Percentiles rank a stretch among this genome's conserved stretches.
Conservation (phyloP, 805 yeast genomes). For the Myxozyma neglecta region DNA sequence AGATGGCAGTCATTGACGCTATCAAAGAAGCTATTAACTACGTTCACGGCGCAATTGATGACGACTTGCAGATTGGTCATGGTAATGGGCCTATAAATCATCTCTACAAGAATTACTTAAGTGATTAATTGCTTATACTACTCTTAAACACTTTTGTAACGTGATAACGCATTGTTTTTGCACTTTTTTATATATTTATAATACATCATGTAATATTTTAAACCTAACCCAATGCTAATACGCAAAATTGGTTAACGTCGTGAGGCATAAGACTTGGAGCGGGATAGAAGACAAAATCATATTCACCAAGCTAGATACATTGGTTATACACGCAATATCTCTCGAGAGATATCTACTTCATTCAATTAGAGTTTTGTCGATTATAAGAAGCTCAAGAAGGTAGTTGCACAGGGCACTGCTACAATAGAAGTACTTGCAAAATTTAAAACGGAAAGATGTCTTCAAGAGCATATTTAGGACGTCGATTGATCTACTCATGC, state of each 20-base stretch:
- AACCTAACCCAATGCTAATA: conserved; percentile 3
- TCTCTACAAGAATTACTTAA: conserved; percentile 14
- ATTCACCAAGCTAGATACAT: background rate
- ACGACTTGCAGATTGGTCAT: conserved; percentile 48
- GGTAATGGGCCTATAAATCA: conserved; percentile 82
- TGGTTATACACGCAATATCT: background rate
- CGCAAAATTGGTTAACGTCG: too few relatives aligned
- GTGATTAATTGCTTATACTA: background rate
- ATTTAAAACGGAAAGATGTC: too few relatives aligned
- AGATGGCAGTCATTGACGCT: conserved; percentile 48
- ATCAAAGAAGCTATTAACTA: conserved; percentile 60
- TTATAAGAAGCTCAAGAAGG: too few relatives aligned
- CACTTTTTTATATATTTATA: background rate
- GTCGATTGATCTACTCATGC: too few relatives aligned
- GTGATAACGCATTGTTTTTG: background rate
- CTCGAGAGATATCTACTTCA: too few relatives aligned
- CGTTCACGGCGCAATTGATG: conserved; percentile 63
- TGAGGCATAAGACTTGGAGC: background rate
- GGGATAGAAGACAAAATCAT: background rate
- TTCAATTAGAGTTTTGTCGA: too few relatives aligned
- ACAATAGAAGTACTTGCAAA: too few relatives aligned
- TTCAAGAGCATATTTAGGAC: too few relatives aligned
- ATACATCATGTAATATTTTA: background rate
- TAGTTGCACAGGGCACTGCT: too few relatives aligned
- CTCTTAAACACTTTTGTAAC: background rate